A percentile compares a stretch with the other conserved stretches of the same genome.
Conservation (phyloP, 2,329 filamentous ascomycete genomes). For the Blastomyces emzantsi region DNA sequence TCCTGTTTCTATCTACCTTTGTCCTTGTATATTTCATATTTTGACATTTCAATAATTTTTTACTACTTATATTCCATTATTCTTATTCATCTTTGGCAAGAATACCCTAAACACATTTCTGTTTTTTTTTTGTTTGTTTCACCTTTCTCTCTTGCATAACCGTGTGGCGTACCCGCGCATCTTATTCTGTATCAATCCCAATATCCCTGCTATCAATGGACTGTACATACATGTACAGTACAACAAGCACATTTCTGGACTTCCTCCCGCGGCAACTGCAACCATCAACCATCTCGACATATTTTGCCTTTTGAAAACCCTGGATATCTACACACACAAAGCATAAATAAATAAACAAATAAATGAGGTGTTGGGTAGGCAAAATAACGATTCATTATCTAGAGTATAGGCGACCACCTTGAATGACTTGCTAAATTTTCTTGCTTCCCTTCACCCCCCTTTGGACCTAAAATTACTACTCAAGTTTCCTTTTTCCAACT, state of each 20-base stretch:
- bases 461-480: background rate
- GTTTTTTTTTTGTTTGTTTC: background rate
- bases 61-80: background rate
- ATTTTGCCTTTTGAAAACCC: background rate
- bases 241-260: background rate
- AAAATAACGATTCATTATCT: background rate
- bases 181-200: background rate
- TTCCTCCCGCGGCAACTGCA: background rate
- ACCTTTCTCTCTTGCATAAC: conserved; percentile 3
- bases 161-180: background rate
- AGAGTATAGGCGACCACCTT: background rate
- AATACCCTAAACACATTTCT: conserved; percentile 1
- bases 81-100: background rate
- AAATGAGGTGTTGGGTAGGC: background rate
- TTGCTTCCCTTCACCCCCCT: background rate
- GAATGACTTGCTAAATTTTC: background rate
- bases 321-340: background rate
- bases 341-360: background rate
- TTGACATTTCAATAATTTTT: too few relatives aligned
- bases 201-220: background rate
- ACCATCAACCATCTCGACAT: background rate
- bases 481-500: background rate
- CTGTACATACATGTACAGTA: background rate
- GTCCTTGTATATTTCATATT: background rate
- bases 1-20: background rate